Conservation (phyloP, 148 eudicot genomes). For the Vaccinium corymbosum region DNA sequence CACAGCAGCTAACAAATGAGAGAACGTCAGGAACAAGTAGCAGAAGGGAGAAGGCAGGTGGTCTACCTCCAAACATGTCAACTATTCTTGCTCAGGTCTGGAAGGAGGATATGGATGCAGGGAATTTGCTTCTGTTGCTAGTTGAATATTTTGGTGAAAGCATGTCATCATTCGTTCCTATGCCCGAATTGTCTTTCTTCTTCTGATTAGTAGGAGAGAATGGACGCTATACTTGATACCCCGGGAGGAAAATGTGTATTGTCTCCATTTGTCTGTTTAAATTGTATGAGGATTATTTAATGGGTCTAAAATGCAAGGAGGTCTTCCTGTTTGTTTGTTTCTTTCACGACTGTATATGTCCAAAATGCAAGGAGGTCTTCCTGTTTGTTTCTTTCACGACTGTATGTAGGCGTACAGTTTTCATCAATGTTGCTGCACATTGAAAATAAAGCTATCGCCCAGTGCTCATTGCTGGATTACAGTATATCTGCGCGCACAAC, state of each 20-base stretch:
- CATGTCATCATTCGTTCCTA: not conserved
- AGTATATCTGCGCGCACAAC: no score
- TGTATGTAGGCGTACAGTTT: not conserved
- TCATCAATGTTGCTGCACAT: not conserved
- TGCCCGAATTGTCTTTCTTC: not conserved
- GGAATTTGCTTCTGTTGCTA: not conserved
- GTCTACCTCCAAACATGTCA: not conserved
- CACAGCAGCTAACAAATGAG: not conserved
- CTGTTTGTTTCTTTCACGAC: no score
- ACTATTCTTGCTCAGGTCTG: not conserved
- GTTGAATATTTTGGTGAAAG: not conserved
- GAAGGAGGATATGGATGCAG: slow-evolving; percentile 4
- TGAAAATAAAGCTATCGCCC: no score
- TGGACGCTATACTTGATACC: not conserved
- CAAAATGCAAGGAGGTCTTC: no score
- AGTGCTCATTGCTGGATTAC: no score
- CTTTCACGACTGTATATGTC: not conserved
- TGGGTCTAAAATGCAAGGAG: not conserved
- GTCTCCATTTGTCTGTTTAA: not conserved
- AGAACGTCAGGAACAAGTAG: not conserved
- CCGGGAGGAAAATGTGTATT: not conserved
- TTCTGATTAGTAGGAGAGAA: not conserved
- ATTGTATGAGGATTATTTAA: not conserved
- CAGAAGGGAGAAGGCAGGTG: not conserved
- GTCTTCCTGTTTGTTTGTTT: not conserved